These are phyloP conservation scores for Podaxis sp. DNA, from an alignment of 768 basidiomycete genomes.

Conservation along the genomic window DNA sequence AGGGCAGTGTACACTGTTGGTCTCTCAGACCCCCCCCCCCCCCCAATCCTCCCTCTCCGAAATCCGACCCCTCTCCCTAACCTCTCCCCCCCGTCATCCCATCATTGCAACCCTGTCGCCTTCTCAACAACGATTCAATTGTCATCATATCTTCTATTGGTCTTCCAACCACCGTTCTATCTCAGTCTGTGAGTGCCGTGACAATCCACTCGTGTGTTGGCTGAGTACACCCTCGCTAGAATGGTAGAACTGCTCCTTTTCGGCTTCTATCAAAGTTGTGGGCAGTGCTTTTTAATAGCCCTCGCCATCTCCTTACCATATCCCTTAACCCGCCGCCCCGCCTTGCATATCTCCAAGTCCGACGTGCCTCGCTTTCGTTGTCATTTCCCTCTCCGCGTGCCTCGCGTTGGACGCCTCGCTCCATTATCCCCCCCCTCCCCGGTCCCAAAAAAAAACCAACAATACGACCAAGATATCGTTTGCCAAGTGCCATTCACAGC, in stretches of 20 bases:
- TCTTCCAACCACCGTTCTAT: neutral
- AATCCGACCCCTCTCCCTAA: no score
- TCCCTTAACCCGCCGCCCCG: neutral
- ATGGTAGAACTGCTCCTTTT: neutral
- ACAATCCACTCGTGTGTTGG: no score
- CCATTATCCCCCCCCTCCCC: neutral
- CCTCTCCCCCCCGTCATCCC: no score
- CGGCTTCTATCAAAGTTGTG: neutral
- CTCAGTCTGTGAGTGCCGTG: neutral
- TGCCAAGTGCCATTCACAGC: neutral
- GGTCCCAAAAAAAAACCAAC: neutral
- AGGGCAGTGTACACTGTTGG: neutral
- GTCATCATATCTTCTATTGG: neutral
- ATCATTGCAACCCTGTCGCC: neutral
- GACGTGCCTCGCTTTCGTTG: neutral
- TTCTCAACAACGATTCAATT: neutral
- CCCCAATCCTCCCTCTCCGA: neutral
- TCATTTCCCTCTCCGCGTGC: neutral
- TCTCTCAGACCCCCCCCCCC: neutral
- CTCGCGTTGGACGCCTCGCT: neutral
- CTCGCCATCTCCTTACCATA: neutral
- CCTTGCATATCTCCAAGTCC: neutral
- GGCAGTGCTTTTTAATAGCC: neutral
- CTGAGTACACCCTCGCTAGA: neutral
- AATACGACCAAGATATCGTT: neutral